Base-by-base conservation (phyloP, 1,284 basidiomycete species). In the Ceratobasidium papillatum region DNA sequence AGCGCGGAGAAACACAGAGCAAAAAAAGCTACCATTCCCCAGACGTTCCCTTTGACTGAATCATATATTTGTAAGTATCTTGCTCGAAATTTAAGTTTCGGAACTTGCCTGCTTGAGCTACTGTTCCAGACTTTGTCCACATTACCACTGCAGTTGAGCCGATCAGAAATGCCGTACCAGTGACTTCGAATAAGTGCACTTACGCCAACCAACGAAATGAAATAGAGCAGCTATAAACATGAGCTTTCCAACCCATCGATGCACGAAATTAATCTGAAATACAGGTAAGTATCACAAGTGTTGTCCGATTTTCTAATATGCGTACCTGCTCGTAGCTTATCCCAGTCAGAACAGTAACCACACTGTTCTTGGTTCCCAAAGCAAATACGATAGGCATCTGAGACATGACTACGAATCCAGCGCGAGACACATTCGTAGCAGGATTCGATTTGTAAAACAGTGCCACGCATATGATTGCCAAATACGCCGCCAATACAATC, bases 341-440 rank as follows among this genome's bases (percentile, higher is more conserved):
- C 11, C 74, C 77, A 14, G 66, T 43, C 12, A 77, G 32, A n/a
- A 52, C 22, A 4, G 66, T 61, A 17, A 77, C 56, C 3, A 77
- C 30, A 49, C 66, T 77, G 30, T 76, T 76, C 45, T 77, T 77
- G 8, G 75, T 65, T n/a, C 74, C 76, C 52, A 77, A 65, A 17
- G 65, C 58, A 59, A 76, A 72, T 8, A 65, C 69, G 14, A 77
- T 22, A 3, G 76, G 76, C 38, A 74, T 74, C 22, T 77, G 75
- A n/a, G 63, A 75, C 41, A 77, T 45, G 36, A 66, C 73, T 12
- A 77, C 45, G 45, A 61, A 77, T 2, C 75, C 76, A 36, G 73
- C 64, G 5, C 75, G 65, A 19, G 62, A 63, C 27, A 65, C 25
- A 27, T 73, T 75, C 9, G 30, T 73, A 25, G 43, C 58, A 1